phyloP scores from a whole-genome alignment of 352 stramenopile species.

The Pythium rishiriense region DNA sequence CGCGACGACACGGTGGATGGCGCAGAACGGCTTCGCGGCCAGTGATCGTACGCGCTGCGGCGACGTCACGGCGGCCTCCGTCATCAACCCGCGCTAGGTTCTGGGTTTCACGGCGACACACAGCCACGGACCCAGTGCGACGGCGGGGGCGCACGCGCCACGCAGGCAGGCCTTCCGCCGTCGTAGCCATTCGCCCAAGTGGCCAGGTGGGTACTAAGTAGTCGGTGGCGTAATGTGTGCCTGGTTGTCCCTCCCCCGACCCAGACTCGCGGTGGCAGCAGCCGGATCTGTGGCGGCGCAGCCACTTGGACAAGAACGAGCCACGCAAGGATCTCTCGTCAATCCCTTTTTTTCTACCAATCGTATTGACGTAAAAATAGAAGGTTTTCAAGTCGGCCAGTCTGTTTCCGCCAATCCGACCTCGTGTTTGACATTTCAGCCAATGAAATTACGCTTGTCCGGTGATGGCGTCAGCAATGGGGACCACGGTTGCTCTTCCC shows the following conservation, averaged over 20 bases:
- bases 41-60: background rate
- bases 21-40: background rate
- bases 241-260: background rate
- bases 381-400: constrained; percentile 1
- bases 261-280: constrained; percentile 7
- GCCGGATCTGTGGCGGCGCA: constrained; percentile 10
- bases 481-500: background rate
- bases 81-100: background rate
- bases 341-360: constrained; percentile 3
- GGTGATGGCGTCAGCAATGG: constrained; percentile 2
- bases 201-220: constrained; percentile 21
- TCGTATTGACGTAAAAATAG: background rate
- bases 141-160: no score
- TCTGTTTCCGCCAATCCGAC: constrained; percentile 6
- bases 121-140: no score
- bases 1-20: background rate
- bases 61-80: background rate
- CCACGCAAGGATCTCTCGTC: constrained; percentile 11
- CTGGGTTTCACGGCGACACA: background rate
- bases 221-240: constrained; percentile 16
- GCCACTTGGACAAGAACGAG: constrained; percentile 11
- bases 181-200: constrained; percentile 15
- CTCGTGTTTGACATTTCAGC: background rate
- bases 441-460: background rate
- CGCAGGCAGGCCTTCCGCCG: constrained; percentile 1